phyloP scores from a whole-genome alignment of 1,284 basidiomycete genomes.

The Mycena sp. region DNA sequence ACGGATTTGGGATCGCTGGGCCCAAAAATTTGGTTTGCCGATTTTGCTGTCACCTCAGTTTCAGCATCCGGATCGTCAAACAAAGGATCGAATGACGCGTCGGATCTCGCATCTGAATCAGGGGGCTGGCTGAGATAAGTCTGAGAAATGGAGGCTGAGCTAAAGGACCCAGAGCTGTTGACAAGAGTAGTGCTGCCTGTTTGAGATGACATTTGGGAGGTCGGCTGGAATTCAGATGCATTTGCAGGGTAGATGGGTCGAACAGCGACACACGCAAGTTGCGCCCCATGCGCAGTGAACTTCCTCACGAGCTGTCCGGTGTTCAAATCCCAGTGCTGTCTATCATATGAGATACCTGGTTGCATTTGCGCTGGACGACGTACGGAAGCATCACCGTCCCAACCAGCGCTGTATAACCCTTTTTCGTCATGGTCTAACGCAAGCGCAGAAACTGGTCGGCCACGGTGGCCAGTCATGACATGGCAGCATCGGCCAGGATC shows the following conservation, averaged over 20 bases:
- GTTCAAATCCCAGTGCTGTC: slow-evolving; percentile 97
- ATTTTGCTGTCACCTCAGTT: slow-evolving; percentile 29
- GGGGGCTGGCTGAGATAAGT: slow-evolving; percentile 15
- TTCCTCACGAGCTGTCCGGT: slow-evolving; percentile 84
- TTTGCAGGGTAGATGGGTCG: slow-evolving; percentile 67
- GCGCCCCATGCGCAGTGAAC: slow-evolving; percentile 87
- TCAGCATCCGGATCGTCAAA: slow-evolving; percentile 81
- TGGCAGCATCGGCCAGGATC: slow-evolving; percentile 86
- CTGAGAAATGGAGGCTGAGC: slow-evolving; percentile 1
- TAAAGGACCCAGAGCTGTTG: neutral
- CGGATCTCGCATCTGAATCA: slow-evolving; percentile 75
- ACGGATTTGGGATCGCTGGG: slow-evolving; percentile 36
- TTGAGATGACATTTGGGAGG: slow-evolving; percentile 18
- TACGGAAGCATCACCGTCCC: slow-evolving; percentile 93
- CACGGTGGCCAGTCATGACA: slow-evolving; percentile 74
- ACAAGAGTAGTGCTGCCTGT: slow-evolving; percentile 22
- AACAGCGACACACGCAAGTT: slow-evolving; percentile 86
- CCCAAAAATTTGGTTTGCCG: slow-evolving; percentile 28
- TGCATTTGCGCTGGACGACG: slow-evolving; percentile 44
- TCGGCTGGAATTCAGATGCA: slow-evolving; percentile 14
- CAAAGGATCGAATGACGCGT: slow-evolving; percentile 81
- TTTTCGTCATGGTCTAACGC: slow-evolving; percentile 85
- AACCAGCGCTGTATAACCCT: slow-evolving; percentile 90
- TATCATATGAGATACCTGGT: slow-evolving; percentile 12
- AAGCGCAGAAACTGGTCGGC: slow-evolving; percentile 88